These are phyloP conservation scores for Fusarium coicis DNA, from an alignment of 2,329 filamentous ascomycete genomes.

Conservation along the genomic window DNA sequence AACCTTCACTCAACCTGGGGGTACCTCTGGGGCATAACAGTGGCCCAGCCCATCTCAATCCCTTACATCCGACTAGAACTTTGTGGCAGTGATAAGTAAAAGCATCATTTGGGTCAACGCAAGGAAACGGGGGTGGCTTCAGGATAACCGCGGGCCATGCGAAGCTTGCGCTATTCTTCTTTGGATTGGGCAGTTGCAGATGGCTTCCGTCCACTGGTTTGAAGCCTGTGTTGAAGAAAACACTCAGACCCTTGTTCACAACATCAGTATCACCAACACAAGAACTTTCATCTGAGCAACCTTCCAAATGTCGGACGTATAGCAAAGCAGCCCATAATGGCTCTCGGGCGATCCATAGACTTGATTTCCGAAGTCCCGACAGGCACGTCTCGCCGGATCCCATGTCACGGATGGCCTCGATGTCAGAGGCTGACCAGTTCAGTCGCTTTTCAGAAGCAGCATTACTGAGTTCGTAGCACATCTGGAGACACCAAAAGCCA, in stretches of 20 bases:
- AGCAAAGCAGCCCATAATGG: conserved; percentile 11
- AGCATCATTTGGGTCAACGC: background rate
- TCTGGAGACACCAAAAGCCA: conserved; percentile 22
- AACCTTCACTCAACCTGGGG: conserved; percentile 4
- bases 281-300: background rate
- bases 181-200: background rate
- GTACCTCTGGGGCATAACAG: background rate
- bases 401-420: conserved; percentile 15
- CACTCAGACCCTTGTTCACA: background rate
- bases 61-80: conserved; percentile 2
- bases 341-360: conserved; percentile 6
- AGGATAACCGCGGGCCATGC: background rate
- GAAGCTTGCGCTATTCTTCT: background rate
- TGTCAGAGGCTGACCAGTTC: conserved; percentile 4
- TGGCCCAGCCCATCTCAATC: conserved; percentile 8
- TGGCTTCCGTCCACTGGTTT: background rate
- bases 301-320: conserved; percentile 13
- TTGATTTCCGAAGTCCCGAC: background rate
- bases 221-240: conserved; percentile 22
- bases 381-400: background rate
- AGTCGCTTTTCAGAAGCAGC: conserved; percentile 15
- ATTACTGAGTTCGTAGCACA: conserved; percentile 30
- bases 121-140: conserved; percentile 1
- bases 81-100: conserved; percentile 8
- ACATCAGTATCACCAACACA: conserved; percentile 17